These are phyloP conservation scores for Jimgerdemannia lactiflua DNA, from an alignment of 192 early-diverging fungal genomes.

Conservation along the genomic window DNA sequence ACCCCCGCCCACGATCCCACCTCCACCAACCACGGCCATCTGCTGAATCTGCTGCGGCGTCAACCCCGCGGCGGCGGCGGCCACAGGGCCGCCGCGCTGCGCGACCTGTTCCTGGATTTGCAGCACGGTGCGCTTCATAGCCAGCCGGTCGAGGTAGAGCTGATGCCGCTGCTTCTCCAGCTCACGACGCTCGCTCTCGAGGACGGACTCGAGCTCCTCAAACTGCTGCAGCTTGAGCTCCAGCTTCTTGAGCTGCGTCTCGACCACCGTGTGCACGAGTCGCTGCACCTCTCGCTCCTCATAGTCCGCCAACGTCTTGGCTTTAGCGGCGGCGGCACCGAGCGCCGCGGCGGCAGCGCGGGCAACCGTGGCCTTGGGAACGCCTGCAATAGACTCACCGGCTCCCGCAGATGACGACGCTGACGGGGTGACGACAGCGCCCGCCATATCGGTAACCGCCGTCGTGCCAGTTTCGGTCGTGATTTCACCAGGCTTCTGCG, in stretches of 20 bases:
- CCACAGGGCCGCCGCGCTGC: conserved; percentile 14
- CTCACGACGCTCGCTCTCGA: conserved; percentile 87
- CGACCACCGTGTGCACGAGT: conserved; percentile 77
- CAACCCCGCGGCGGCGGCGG: conserved; percentile 18
- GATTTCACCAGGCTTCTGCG: background rate
- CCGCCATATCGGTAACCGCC: background rate
- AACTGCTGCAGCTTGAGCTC: conserved; percentile 94
- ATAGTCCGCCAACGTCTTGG: conserved; percentile 71
- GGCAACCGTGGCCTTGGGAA: conserved; percentile 56
- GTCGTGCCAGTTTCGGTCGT: background rate
- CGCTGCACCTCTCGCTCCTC: conserved; percentile 87
- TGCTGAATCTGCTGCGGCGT: conserved; percentile 19
- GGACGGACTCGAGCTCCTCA: conserved; percentile 81
- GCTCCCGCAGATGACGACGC: background rate
- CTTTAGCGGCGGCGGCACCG: conserved; percentile 91
- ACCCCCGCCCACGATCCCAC: background rate
- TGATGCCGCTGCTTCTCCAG: conserved; percentile 65
- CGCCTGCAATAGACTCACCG: conserved; percentile 7
- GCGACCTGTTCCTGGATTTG: conserved; percentile 35
- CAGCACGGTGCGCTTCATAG: conserved; percentile 49
- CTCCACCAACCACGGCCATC: conserved; percentile 3
- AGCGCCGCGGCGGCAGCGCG: conserved; percentile 84
- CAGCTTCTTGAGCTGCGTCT: conserved; percentile 86
- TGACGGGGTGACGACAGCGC: background rate
- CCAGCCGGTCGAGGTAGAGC: conserved; percentile 58